Conservation (phyloP, 441 rosid genomes). For the Gossypium aridum region DNA sequence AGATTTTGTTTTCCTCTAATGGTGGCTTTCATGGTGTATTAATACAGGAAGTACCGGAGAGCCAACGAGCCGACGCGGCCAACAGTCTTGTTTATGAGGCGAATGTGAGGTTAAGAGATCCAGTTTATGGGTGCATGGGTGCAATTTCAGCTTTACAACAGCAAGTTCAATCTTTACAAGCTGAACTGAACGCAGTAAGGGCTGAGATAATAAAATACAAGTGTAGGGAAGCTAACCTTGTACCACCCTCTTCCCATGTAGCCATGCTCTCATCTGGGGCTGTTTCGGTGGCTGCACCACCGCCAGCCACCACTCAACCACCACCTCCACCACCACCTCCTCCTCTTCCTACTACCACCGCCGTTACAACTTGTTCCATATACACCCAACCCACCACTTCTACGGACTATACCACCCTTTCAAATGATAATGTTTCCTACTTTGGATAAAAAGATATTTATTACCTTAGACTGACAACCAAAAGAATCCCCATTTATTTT, state of each 20-base stretch:
- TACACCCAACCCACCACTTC: slow-evolving; percentile 35
- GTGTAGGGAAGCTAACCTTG: slow-evolving; percentile 44
- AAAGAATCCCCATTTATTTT: slow-evolving; percentile 26
- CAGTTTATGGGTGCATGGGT: slow-evolving; percentile 73
- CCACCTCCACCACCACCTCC: slow-evolving; percentile 23
- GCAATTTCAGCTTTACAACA: slow-evolving; percentile 64
- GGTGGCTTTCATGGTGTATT: neutral
- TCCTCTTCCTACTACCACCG: slow-evolving; percentile 24
- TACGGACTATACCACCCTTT: slow-evolving; percentile 49
- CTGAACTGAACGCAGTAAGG: slow-evolving; percentile 53
- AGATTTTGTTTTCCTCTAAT: neutral
- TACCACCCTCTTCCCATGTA: slow-evolving; percentile 39
- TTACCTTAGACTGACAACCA: slow-evolving; percentile 7
- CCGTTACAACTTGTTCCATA: slow-evolving; percentile 43
- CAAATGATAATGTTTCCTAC: slow-evolving; percentile 65
- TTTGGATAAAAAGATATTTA: slow-evolving; percentile 38
- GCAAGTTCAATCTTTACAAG: slow-evolving; percentile 58
- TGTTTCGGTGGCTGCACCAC: slow-evolving; percentile 45
- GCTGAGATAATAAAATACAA: slow-evolving; percentile 55
- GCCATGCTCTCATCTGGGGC: slow-evolving; percentile 49
- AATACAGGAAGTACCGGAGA: slow-evolving; percentile 75
- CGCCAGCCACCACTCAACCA: slow-evolving; percentile 30
- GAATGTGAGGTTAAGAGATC: slow-evolving; percentile 68
- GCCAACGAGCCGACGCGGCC: slow-evolving; percentile 57
- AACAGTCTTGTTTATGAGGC: slow-evolving; percentile 75